These are phyloP conservation scores for Barnettozyma sp. DNA, from an alignment of 805 yeast genomes.

Conservation along the genomic window DNA sequence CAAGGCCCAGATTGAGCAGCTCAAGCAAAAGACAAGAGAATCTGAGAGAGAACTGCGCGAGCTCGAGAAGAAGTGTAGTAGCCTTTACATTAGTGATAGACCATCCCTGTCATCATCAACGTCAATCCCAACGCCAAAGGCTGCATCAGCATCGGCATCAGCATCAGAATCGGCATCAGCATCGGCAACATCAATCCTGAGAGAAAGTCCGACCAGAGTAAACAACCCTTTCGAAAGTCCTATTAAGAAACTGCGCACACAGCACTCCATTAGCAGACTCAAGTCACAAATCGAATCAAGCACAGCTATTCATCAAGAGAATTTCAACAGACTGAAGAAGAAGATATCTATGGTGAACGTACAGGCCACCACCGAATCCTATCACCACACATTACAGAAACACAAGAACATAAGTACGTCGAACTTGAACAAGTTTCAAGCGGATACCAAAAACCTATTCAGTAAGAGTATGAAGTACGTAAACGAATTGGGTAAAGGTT, in stretches of 20 bases:
- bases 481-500: slow-evolving; percentile 26
- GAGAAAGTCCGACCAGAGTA: too few relatives aligned
- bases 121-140: too few relatives aligned
- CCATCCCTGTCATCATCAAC: background rate
- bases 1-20: slow-evolving; percentile 32
- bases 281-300: slow-evolving; percentile 9
- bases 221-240: background rate
- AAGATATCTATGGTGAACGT: slow-evolving; percentile 20
- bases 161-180: too few relatives aligned
- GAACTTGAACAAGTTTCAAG: slow-evolving; percentile 17
- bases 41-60: slow-evolving; percentile 33
- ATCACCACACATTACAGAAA: slow-evolving; percentile 5
- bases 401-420: slow-evolving; percentile 1
- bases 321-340: slow-evolving; percentile 18
- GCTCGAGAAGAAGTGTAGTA: slow-evolving; percentile 29
- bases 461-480: slow-evolving; percentile 19
- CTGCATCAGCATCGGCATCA: too few relatives aligned
- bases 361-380: slow-evolving; percentile 7
- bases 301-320: slow-evolving; percentile 11
- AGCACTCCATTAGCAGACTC: slow-evolving; percentile 13
- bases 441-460: slow-evolving; percentile 19
- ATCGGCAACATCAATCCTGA: too few relatives aligned
- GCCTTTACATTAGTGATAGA: slow-evolving; percentile 1
- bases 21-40: slow-evolving; percentile 32
- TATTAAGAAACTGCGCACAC: slow-evolving; percentile 11